Base-by-base conservation (phyloP, 1,284 basidiomycete species). In the Ustilago curta region DNA sequence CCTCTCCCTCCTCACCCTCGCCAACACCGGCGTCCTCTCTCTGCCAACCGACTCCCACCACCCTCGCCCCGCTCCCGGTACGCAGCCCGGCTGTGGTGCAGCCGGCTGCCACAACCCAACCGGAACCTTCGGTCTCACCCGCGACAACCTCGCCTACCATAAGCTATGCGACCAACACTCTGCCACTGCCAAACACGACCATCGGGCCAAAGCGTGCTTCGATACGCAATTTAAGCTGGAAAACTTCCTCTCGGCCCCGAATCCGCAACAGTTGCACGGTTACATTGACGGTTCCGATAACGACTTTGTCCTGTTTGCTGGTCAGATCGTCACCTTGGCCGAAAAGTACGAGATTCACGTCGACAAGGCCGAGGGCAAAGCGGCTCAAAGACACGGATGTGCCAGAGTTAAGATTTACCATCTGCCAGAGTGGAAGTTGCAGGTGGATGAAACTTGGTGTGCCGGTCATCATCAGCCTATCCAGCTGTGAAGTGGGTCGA, bases 71-170 rank as follows among this genome's bases (percentile, higher is more conserved):
- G 19, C 9, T 9, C 50, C 27, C 21, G 27, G 37, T 18, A 45
- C 49, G 1, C 61, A 63, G n/a, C 61, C 61, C n/a, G 61, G 61
- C 49, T 63, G 49, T 23, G 61, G 61, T 23, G 21, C 61, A 31
- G 12, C 51, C 7, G 57, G 48, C 25, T 43, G 42, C 31, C 51
- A 54, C 51, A 61, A 55, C 19, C 63, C 63, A 8, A 53, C 51
- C 29, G 56, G 56, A 5, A n/a, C 31, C 9, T 59, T 56, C 29
- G 58, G 59, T 2, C 54, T 67, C 5, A 4, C 19, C 3, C 43
- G 49, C 25, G 12, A 57, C 37, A 16, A 29, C 19, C 44, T 2
- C 16, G 5, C 3, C 4, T 67, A 67, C 54, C 58, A 61, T 43
- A 2, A 14, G 2, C 44, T 61, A 11, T 67, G 65, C 54, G 37